phyloP scores from a whole-genome alignment of 495 filamentous ascomycete genomes.

The Hypomontagnella monticulosa region DNA sequence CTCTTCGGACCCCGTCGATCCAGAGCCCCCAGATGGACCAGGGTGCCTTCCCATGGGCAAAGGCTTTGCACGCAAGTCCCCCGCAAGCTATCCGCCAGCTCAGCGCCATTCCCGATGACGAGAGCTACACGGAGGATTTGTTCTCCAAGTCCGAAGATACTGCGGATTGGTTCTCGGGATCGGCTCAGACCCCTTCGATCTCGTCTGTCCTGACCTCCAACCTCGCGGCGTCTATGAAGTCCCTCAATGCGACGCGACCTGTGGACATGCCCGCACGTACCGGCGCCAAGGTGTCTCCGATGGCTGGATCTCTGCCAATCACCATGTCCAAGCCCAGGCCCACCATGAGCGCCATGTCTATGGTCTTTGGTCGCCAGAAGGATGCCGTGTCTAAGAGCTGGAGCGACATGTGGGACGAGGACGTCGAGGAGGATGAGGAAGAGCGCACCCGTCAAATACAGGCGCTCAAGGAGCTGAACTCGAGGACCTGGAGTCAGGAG shows the following conservation, averaged over 20 bases:
- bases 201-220: conserved; percentile 81
- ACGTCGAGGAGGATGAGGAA: conserved; percentile 72
- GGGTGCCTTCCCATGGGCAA: conserved; percentile 93
- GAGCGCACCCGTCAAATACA: conserved; percentile 69
- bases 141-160: conserved; percentile 83
- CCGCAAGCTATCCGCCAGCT: conserved; percentile 82
- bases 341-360: conserved; percentile 65
- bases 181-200: conserved; percentile 75
- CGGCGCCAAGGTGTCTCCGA: conserved; percentile 49
- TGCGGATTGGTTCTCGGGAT: conserved; percentile 76
- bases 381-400: conserved; percentile 91
- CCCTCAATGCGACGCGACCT: conserved; percentile 58
- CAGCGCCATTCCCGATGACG: conserved; percentile 80
- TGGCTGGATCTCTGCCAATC: conserved; percentile 82
- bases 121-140: conserved; percentile 84
- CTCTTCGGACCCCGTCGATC: conserved; percentile 93
- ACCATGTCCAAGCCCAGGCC: conserved; percentile 70
- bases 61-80: conserved; percentile 82
- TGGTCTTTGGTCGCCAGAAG: conserved; percentile 79
- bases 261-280: conserved; percentile 47
- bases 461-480: conserved; percentile 75
- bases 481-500: conserved; percentile 83
- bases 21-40: conserved; percentile 84
- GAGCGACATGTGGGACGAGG: conserved; percentile 96
- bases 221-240: conserved; percentile 75